Percentiles rank a stretch among this genome's conserved stretches.
These are phyloP conservation scores for Beauveria sp. DNA, from an alignment of 2,329 filamentous ascomycete genomes.

Conservation along the genomic window DNA sequence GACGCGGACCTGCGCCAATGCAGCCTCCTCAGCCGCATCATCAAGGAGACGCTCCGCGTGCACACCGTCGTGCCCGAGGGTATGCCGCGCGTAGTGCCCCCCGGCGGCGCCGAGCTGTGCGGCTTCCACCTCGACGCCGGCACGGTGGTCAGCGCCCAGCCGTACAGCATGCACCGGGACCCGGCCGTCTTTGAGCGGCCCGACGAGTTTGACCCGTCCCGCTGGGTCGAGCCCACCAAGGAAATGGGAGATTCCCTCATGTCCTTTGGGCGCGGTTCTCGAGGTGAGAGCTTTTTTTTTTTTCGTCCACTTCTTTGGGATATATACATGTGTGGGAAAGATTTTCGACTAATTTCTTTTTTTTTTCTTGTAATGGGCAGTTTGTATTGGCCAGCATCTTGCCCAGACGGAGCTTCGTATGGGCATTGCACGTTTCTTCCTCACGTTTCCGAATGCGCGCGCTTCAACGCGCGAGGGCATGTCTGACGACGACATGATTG, in stretches of 20 bases:
- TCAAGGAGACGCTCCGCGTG: slow-evolving; percentile 39
- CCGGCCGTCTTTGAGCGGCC: slow-evolving; percentile 33
- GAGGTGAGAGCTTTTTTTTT: slow-evolving; percentile 24
- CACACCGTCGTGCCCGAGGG: slow-evolving; percentile 32
- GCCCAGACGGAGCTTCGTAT: slow-evolving; percentile 49
- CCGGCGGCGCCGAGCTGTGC: slow-evolving; percentile 29
- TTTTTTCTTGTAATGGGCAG: slow-evolving; percentile 12
- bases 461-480: slow-evolving; percentile 26
- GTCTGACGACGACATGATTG: slow-evolving; percentile 28
- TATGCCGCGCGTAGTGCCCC: slow-evolving; percentile 33
- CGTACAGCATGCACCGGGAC: slow-evolving; percentile 40
- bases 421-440: slow-evolving; percentile 44
- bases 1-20: slow-evolving; percentile 20
- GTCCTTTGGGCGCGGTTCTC: slow-evolving; percentile 45
- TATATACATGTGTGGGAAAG: too few species aligned
- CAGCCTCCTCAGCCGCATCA: slow-evolving; percentile 32
- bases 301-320: too few species aligned
- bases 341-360: too few species aligned
- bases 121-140: slow-evolving; percentile 34
- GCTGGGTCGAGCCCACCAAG: slow-evolving; percentile 29
- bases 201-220: slow-evolving; percentile 23
- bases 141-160: slow-evolving; percentile 32
- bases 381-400: slow-evolving; percentile 50
- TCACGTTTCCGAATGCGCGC: slow-evolving; percentile 30
- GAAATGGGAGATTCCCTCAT: slow-evolving; percentile 40